Base-by-base conservation (phyloP, 2,329 filamentous ascomycete species). In the Penicillium decumbens region DNA sequence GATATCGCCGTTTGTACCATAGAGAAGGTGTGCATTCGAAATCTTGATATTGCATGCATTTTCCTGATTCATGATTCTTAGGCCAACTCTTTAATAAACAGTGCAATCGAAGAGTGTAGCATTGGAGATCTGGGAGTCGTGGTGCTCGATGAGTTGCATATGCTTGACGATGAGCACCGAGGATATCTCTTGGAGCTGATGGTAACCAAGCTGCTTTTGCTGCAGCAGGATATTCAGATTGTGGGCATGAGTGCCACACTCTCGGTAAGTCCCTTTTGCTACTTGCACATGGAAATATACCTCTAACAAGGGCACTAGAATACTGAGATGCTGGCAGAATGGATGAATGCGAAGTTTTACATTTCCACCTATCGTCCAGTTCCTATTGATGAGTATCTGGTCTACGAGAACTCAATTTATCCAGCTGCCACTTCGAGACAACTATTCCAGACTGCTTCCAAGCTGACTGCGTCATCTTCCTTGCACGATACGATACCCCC, bases 181-280 rank as follows among this genome's bases (percentile, higher is more conserved):
- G 87, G 87, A 3, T 90, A 90, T 63, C 75, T 90, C 1, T 73
- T 90, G 47, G 87, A 91, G 63, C 73, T 90, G 5, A 81, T 89
- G 69, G 82, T 84, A 4, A 87, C 85, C 3, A 90, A 90, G 62
- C 63, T 90, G 27, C 70, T 89, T n/a, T 79, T 82, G 49, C 69
- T 90, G 20, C 83, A 81, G 24, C 80, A 87, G 50, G 70, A 76
- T 23, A 76, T 88, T 15, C 87, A 90, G 62, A 82, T 90, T 18
- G 73, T 89, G 50, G 87, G 85, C 57, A 90, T 91, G 87, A 90
- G 87, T 60, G 87, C 87, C 4, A 90, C 87, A 0, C 73, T 91
- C 41, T 83, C 84, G 47, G 85, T 87, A 71, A 60, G 78, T 24
- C 10, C 4, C 9, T 6, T 38, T 18, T 12, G 3, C 18, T 18